Evolutionary conservation across 148 eudicot species (phyloP), one percentile per base, ranked within the genome.

Genomic region (Rhododendron mucronatum): DNA sequence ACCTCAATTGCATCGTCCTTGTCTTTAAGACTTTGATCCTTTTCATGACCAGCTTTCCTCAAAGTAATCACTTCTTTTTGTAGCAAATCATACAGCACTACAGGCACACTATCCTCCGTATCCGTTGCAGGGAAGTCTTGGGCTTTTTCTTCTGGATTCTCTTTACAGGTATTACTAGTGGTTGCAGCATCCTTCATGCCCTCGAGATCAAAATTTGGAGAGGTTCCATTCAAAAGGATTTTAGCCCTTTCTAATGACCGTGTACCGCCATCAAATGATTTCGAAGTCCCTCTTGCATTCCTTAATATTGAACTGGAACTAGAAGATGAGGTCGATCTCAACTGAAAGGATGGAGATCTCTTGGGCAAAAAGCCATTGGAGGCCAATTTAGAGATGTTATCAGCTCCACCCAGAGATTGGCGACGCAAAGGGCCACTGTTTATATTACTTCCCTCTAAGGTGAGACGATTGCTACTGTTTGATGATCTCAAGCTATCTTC

Each of bases 1-100:
- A 96, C 99, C 98, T 95, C 99, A 84, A 96, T 96, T 15, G 98
- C 99, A 69, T 96, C 99, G 87, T 95, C 99, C 90, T 96, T 96
- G 91, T 96, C 99, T 91, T 96, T 96, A 78, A 96, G 96, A 90
- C 99, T 94, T 87, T 94, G 98, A 90, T 96, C 99, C 86, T 96
- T 96, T 88, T 96, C 99, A 88, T 94, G 90, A 69, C 96, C 91
- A 89, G 99, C 92, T 91, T 92, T 96, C 90, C 99, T 94, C 90
- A 96, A 90, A 84, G 93, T 87, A 91, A 96, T 69, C 73, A 96
- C 98, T 92, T 96, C 99, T 88, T 95, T 96, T 80, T 96, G 99
- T 71, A 96, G 91, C 89, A 96, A 90, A 92, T 96, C 99, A 91
- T 96, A 91, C 81, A 96, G 85, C 80, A 94, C 79, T 74, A 92